Evolutionary conservation across 805 yeast species (phyloP).

Genomic region (Spencermartinsiella europaea): DNA sequence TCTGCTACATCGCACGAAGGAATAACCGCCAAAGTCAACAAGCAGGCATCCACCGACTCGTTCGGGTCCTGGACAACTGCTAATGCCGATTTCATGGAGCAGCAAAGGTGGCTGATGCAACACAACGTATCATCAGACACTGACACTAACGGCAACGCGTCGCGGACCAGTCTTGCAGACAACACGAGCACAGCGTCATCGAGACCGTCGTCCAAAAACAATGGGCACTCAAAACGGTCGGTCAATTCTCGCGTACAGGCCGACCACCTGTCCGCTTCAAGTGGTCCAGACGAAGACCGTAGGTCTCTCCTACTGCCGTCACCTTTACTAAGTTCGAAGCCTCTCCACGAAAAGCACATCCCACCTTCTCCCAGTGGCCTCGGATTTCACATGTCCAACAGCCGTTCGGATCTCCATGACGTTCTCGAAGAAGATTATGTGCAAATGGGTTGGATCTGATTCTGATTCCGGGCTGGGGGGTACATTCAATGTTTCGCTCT

Average conservation of each 20-base stretch:
- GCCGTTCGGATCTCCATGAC: constrained; percentile 4
- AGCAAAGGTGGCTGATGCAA: constrained; percentile 25
- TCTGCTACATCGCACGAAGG: too few species aligned
- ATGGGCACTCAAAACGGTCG: not conserved
- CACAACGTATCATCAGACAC: constrained; percentile 7
- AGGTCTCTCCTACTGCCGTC: constrained; percentile 19
- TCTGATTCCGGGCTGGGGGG: too few species aligned
- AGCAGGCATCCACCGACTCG: constrained; percentile 19
- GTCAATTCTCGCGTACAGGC: not conserved
- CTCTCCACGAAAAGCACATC: not conserved
- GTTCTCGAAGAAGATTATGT: constrained; percentile 7
- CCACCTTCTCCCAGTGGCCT: not conserved
- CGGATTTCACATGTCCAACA: not conserved
- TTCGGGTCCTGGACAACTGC: constrained; percentile 22
- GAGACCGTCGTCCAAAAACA: not conserved
- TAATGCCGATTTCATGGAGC: constrained; percentile 24
- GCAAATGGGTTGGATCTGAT: not conserved
- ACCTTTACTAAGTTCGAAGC: constrained; percentile 7
- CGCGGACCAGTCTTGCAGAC: not conserved
- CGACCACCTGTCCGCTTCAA: constrained; percentile 2
- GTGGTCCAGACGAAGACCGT: constrained; percentile 4
- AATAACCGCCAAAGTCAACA: constrained; percentile 1
- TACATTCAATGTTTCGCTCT: too few species aligned
- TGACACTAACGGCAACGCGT: not conserved
- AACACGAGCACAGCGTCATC: not conserved